phyloP scores from a whole-genome alignment of 208 protist species.

The Sergeia podlipaevii region DNA sequence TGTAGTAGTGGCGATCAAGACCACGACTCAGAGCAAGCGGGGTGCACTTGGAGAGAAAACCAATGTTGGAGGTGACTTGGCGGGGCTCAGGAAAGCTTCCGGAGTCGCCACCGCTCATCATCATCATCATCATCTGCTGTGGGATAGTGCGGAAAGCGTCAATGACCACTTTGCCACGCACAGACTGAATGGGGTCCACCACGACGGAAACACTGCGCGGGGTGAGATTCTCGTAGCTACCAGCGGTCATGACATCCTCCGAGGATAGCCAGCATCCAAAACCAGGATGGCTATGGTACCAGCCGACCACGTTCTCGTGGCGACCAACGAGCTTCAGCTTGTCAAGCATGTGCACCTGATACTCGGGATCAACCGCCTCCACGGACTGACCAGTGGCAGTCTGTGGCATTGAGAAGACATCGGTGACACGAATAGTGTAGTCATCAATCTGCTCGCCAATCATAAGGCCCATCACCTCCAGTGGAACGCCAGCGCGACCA shows the following conservation, averaged over 20 bases:
- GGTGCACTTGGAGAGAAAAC: conserved; percentile 98
- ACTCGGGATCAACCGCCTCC: conserved; percentile 99
- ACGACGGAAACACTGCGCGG: conserved; percentile 99
- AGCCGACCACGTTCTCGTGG: conserved; percentile 99
- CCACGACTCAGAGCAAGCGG: conserved; percentile 97
- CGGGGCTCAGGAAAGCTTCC: conserved; percentile 90
- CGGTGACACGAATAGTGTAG: conserved; percentile 99
- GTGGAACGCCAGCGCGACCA: conserved; percentile 98
- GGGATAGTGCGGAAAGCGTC: conserved; percentile 99
- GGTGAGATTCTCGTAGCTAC: conserved; percentile 97
- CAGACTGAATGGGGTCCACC: conserved; percentile 99
- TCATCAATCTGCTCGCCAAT: conserved; percentile 99
- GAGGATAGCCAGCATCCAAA: conserved; percentile 99
- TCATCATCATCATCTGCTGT: conserved; percentile 84
- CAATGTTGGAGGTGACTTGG: conserved; percentile 99
- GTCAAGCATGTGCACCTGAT: conserved; percentile 99
- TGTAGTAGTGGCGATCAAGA: conserved; percentile 99
- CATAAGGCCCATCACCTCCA: conserved; percentile 99
- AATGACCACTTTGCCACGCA: conserved; percentile 99
- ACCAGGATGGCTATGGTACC: conserved; percentile 99
- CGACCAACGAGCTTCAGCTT: conserved; percentile 98
- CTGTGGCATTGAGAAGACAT: conserved; percentile 99
- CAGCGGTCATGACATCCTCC: conserved; percentile 99
- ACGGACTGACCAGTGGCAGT: conserved; percentile 98
- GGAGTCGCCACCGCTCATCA: conserved; percentile 22